These are phyloP conservation scores for Globisporangium recalcitrans DNA, from an alignment of 352 stramenopile genomes.

Conservation along the genomic window DNA sequence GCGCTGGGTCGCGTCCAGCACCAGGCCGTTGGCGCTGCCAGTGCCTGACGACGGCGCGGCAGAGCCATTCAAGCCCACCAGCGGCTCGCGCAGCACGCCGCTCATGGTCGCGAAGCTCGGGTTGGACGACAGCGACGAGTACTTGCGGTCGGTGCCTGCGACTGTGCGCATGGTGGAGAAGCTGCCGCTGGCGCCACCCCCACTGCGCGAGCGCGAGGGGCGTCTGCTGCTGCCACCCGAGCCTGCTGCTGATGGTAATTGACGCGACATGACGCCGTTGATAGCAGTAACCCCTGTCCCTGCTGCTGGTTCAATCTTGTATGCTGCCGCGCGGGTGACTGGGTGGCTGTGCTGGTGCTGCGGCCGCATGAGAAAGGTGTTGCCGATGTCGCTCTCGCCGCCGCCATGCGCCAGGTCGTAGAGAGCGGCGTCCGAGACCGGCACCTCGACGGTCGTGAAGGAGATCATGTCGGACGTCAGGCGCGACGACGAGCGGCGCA, in stretches of 20 bases:
- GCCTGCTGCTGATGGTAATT: not conserved
- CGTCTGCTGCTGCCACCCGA: not conserved
- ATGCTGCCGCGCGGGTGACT: not conserved
- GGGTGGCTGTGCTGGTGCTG: not conserved
- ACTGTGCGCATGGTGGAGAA: not conserved
- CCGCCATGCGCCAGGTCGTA: conserved; percentile 8
- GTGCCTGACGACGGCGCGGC: not conserved
- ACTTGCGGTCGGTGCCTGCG: conserved; percentile 9
- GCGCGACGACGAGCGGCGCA: conserved; percentile 7
- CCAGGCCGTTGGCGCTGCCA: not conserved
- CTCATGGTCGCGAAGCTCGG: conserved; percentile 7
- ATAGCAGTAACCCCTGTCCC: not conserved
- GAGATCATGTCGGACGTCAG: conserved; percentile 56
- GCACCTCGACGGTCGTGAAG: conserved; percentile 34
- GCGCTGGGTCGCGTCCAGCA: conserved; percentile 11
- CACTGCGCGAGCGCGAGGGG: conserved; percentile 12
- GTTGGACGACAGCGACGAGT: conserved; percentile 6
- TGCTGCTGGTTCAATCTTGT: conserved; percentile 6
- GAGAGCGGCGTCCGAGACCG: conserved; percentile 8
- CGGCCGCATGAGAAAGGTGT: not conserved
- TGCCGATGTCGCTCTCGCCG: not conserved
- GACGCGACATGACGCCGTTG: not conserved
- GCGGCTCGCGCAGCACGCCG: conserved; percentile 4
- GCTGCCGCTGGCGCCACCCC: conserved; percentile 11
- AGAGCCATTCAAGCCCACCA: not conserved